Evolutionary conservation across 2,329 filamentous ascomycete genomes (phyloP).

Genomic region (Trichophyton mentagrophytes): DNA sequence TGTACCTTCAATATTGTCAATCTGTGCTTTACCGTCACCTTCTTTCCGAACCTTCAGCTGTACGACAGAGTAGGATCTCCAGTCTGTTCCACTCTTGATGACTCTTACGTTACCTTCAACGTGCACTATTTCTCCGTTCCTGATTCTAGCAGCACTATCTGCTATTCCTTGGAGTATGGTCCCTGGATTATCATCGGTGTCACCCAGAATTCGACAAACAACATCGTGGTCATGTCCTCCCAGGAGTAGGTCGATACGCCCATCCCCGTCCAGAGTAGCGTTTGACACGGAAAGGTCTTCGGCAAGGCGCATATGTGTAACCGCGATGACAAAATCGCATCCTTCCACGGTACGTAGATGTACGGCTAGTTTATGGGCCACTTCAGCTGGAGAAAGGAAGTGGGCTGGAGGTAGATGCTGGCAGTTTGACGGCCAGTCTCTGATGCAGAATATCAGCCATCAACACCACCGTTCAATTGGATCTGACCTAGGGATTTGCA

Average conservation of each 20-base stretch:
- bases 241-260: neutral
- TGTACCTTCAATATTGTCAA: neutral
- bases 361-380: neutral
- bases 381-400: neutral
- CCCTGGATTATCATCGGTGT: neutral
- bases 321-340: neutral
- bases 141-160: neutral
- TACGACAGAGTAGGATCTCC: neutral
- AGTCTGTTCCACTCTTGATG: neutral
- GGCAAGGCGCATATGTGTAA: neutral
- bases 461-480: neutral
- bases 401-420: neutral
- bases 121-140: neutral
- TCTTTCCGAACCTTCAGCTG: neutral
- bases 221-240: neutral
- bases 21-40: neutral
- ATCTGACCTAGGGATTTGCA: neutral
- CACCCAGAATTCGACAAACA: neutral
- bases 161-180: neutral
- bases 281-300: neutral
- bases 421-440: neutral
- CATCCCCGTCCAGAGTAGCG: neutral
- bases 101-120: neutral
- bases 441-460: neutral
- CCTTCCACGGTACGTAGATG: neutral